Conservation (phyloP, 2,329 filamentous ascomycete species). For the Elsinoe ampelina region DNA sequence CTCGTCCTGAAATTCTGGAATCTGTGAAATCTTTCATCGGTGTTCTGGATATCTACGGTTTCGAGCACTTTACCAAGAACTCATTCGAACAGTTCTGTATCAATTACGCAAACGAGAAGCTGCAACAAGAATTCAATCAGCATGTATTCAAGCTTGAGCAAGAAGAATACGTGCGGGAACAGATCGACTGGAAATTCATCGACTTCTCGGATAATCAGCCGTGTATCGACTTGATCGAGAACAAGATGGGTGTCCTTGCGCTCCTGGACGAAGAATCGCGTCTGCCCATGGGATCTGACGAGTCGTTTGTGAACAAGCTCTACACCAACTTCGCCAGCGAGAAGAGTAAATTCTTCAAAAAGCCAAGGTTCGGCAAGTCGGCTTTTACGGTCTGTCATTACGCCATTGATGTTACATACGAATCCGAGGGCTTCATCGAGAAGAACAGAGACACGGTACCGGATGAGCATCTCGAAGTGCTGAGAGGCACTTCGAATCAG, state of each 20-base stretch:
- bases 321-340: slow-evolving; percentile 85
- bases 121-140: slow-evolving; percentile 98
- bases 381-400: slow-evolving; percentile 98
- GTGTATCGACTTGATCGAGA: slow-evolving; percentile 96
- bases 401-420: slow-evolving; percentile 94
- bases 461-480: slow-evolving; percentile 92
- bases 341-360: slow-evolving; percentile 97
- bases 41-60: slow-evolving; percentile 97
- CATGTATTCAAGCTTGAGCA: slow-evolving; percentile 99
- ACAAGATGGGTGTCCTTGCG: slow-evolving; percentile 85
- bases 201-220: slow-evolving; percentile 99
- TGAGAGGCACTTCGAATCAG: slow-evolving; percentile 71
- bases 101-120: slow-evolving; percentile 98
- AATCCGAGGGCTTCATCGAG: slow-evolving; percentile 98
- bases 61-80: slow-evolving; percentile 99
- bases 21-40: slow-evolving; percentile 88
- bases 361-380: slow-evolving; percentile 93
- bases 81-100: slow-evolving; percentile 99
- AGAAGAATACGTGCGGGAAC: slow-evolving; percentile 89
- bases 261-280: slow-evolving; percentile 93
- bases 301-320: slow-evolving; percentile 92
- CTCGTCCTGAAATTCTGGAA: slow-evolving; percentile 75
- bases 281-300: slow-evolving; percentile 92
- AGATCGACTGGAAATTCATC: slow-evolving; percentile 99
- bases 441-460: slow-evolving; percentile 99